Base-by-base conservation (phyloP, 805 yeast genomes). In the Danielozyma ontarioensis region DNA sequence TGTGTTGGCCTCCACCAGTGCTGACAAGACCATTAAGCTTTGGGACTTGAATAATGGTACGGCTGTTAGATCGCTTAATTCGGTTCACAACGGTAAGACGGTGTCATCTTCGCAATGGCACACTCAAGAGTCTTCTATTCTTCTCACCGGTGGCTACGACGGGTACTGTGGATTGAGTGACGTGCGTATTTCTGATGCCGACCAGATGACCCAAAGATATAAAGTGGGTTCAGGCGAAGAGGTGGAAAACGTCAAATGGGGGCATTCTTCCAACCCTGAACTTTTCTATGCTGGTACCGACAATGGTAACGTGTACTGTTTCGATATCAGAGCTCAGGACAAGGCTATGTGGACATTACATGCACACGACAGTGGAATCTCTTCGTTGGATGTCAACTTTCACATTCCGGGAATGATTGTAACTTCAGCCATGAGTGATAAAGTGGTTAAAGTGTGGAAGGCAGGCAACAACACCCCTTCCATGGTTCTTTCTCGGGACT, bases 301-400 rank as follows among this genome's bases (percentile, higher is more conserved):
- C 57, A 72, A 75, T 42, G 98, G 98, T 55, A 79, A 79, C 50
- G 76, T 93, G 17, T 86, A 86, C 64, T 82, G 90, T 41, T 90
- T 83, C 50, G 98, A 90, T 58, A 82, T 86, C 28, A 77, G 96
- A 57, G 64, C 63, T 32, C 74, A 69, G 25, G 72, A 70, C 29
- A 73, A 72, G 43, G 89, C 97, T 13, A 50, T 90, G 21, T 93
- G 98, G 98, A 86, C 95, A 2, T 69, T 93, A 46, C 96, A 93
- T 59, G 97, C 97, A 2, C 98, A 93, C 57, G 97, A 93, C 62
- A 76, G 95, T 2, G 97, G 95, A 40, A 82, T 93, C 40, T 82
- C 96, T 4, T 70, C 90, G 2, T 71, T 93, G 45, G 82, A 81
- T 45, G 72, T 80, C 24, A 89, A 86, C 61, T 53, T 55, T 17